Conservation (phyloP, 2,329 filamentous ascomycete species). For the Fusarium redolens region DNA sequence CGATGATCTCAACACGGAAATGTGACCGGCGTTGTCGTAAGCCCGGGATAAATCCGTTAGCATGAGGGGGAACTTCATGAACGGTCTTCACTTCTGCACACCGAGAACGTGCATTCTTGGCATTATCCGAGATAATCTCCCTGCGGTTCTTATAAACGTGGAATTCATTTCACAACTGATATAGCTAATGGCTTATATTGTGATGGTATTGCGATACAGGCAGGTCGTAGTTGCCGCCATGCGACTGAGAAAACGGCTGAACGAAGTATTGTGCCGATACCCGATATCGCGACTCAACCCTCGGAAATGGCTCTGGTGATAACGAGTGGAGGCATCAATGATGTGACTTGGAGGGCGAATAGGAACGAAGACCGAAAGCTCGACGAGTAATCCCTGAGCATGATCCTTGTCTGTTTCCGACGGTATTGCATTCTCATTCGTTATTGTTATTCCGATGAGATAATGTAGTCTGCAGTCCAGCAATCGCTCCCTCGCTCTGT, state of each 20-base stretch:
- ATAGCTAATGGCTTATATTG: accelerated
- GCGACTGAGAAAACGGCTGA: neutral
- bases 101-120: neutral
- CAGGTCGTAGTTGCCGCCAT: neutral
- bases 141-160: accelerated
- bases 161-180: accelerated
- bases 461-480: neutral
- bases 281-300: neutral
- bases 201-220: accelerated
- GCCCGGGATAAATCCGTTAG: neutral
- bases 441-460: too few relatives aligned
- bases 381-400: too few relatives aligned
- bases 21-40: neutral
- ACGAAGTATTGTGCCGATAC: neutral
- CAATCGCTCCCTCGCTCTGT: neutral
- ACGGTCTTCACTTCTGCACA: neutral
- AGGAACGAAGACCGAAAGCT: neutral
- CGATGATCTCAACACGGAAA: neutral
- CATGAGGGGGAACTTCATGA: neutral
- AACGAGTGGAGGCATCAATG: neutral
- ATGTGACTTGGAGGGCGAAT: neutral
- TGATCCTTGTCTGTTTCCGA: neutral
- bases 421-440: neutral
- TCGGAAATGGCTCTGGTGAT: neutral
- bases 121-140: neutral